These are phyloP conservation scores for Chlamydomonas schloesseri DNA, from an alignment of 139 green algal genomes.

Conservation along the genomic window DNA sequence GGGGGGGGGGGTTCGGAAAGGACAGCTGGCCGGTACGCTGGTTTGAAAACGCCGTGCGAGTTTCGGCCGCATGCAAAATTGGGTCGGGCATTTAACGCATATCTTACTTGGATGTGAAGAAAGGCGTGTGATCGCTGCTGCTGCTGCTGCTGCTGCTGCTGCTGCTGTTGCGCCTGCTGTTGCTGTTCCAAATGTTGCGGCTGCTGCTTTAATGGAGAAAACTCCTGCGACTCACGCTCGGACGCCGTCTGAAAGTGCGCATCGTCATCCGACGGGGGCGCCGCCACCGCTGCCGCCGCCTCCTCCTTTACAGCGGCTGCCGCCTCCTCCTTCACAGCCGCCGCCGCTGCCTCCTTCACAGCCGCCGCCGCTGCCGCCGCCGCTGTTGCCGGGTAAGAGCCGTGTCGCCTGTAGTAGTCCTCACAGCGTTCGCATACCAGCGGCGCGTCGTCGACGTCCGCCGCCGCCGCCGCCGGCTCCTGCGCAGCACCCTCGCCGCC, in stretches of 20 bases:
- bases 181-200: background rate
- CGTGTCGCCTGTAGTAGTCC: slow-evolving; percentile 5
- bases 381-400: background rate
- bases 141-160: background rate
- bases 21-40: too few species aligned
- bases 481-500: too few species aligned
- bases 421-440: slow-evolving; percentile 16
- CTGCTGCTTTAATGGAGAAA: background rate
- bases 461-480: too few species aligned
- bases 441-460: background rate
- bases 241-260: background rate
- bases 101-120: too few species aligned
- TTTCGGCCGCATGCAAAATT: too few species aligned
- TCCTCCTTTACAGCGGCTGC: too few species aligned
- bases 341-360: background rate
- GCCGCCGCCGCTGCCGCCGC: background rate
- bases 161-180: background rate
- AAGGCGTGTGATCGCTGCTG: too few species aligned
- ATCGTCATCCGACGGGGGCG: background rate
- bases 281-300: background rate
- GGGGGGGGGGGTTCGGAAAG: too few species aligned
- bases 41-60: too few species aligned
- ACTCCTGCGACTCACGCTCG: background rate
- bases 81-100: too few species aligned
- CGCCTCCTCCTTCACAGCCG: background rate